These are phyloP conservation scores for Pterocarpus macrocarpus DNA, from an alignment of 306 rosid species.

Conservation along the genomic window DNA sequence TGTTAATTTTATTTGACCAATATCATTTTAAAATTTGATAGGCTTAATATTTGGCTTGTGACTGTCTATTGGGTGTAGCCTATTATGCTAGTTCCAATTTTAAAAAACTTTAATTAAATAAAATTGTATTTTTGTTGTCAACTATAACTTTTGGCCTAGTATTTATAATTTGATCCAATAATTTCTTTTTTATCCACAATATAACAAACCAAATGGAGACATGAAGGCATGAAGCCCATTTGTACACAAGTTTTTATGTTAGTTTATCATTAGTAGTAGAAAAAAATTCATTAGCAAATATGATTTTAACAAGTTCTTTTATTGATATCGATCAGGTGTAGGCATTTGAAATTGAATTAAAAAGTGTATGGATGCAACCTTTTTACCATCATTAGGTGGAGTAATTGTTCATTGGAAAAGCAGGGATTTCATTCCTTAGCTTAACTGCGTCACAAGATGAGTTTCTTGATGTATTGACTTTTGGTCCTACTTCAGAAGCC, in stretches of 20 bases:
- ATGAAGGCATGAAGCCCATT: background rate
- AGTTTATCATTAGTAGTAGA: background rate
- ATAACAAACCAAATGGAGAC: constrained; percentile 15
- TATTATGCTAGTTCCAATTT: too few species aligned
- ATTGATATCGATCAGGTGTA: constrained; percentile 45
- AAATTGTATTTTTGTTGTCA: too few species aligned
- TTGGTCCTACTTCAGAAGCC: constrained; percentile 58
- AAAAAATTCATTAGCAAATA: constrained; percentile 27
- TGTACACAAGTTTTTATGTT: background rate
- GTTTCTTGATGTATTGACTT: constrained; percentile 53
- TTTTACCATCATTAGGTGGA: constrained; percentile 25
- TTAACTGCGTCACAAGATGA: constrained; percentile 58
- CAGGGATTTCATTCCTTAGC: constrained; percentile 46
- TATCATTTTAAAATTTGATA: too few species aligned
- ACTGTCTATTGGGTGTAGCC: too few species aligned
- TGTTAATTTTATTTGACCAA: too few species aligned
- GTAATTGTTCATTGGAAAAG: constrained; percentile 53
- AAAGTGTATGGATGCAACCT: constrained; percentile 38
- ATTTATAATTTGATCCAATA: too few species aligned
- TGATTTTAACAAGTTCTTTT: constrained; percentile 29
- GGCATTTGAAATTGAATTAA: constrained; percentile 50
- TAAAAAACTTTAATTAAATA: too few species aligned
- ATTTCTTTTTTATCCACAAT: constrained; percentile 3
- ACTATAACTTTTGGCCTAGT: too few species aligned
- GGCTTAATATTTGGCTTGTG: too few species aligned